Evolutionary conservation across 768 basidiomycete species (phyloP), one percentile per base, ranked within the genome.

Genomic region (Xerocomellus intermedius): DNA sequence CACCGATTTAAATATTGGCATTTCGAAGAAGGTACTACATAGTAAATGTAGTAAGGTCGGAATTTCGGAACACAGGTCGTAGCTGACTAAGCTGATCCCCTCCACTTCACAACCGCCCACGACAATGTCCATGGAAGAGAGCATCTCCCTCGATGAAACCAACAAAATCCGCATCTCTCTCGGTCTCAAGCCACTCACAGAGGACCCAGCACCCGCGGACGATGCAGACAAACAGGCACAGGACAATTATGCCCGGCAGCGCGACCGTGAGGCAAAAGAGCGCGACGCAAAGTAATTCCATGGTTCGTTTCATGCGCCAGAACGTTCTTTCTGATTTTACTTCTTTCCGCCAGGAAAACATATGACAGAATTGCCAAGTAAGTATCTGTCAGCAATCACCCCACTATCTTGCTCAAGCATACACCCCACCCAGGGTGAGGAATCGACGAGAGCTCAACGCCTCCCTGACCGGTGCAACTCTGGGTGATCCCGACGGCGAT

Each of bases 111-210:
- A 14, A 36, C 41, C 2, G 21, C 46, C 46, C 47, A 44, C 38
- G 38, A 14, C 54, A 4, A 83, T 81, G 79, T 80, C 86, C 17
- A 85, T 90, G 87, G 88, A 92, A 77, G 84, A 91, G 72, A 87
- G 89, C 61, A 89, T 96, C 69, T 90, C 89, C 66, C 82, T 96
- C 67, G 93, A 94, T 67, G 93, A 95, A 78, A 95, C 94, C 36
- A 95, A 95, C 80, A 94, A 90, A 74, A 91, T 97, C 71, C 92
- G 97, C 75, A 84, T 96, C 55, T 89, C 87, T 5, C 81, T 97
- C 37, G 97, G 97, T 60, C 85, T 99, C 55, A 92, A 94, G 69
- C 95, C 97, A 39, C 82, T 98, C 53, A 89, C 87, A 17, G 94
- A 94, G 62, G 90, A 93, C 63, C 77, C 80, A 39, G 81, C 76